Evolutionary conservation across 805 yeast genomes (phyloP), one percentile per base, ranked within the genome.

Genomic region (Cyberlindnera subsufficiens): DNA sequence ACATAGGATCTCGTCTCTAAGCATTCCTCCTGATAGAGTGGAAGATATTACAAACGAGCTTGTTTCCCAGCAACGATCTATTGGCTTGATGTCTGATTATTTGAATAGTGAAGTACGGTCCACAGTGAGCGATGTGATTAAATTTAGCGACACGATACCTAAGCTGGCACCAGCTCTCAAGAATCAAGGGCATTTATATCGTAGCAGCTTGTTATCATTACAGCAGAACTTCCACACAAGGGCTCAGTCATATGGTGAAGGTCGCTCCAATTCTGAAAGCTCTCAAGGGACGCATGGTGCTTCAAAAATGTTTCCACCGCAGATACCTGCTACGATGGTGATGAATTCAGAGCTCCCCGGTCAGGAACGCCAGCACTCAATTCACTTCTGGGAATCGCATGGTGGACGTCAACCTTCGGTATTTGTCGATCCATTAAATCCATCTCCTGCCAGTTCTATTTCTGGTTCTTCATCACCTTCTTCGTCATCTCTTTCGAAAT

Each of bases 331-430:
- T 22, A 11, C 11, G 10, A 9, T 22, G 10, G 9, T 22, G 11
- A 22, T 8, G 27, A 22, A 22, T 22, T 11, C 27, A 22, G 27
- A 22, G 27, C 27, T 22, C 11, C 27, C 10, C 27, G 27, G 2
- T 22, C 27, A 14, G 8, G 40, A 37, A 13, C 39, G 19, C 5
- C 43, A 42, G 35, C 53, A 53, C 6, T 47, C 55, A 11, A 50
- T 57, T 19, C 55, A 52, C 32, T 57, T 55, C 37, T 58, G 61
- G 61, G 55, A 51, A 35, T 42, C 40, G 17, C 42, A 57, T 4
- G 42, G 43, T 20, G 32, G 38, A 1, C 50, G 62, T 49, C 60
- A 56, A 22, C 56, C 57, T 1, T 55, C 60, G 3, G 47, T 53
- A 3, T 49, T 56, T 38, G 44, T 58, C 37, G 62, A 58, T 32